These are phyloP conservation scores for Periconia digitata DNA, from an alignment of 2,329 filamentous ascomycete species.

Conservation along the genomic window DNA sequence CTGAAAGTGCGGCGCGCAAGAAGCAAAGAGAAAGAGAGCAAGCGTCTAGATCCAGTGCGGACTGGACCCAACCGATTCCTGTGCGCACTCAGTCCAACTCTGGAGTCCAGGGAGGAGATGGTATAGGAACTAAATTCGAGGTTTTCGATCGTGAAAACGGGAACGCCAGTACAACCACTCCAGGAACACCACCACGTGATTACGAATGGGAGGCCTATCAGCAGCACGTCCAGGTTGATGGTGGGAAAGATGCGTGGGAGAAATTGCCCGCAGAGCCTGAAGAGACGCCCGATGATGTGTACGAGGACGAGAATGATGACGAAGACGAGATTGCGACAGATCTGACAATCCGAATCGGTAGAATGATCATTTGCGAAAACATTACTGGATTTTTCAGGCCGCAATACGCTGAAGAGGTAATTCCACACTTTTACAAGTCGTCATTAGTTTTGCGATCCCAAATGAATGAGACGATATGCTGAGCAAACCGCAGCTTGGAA, in stretches of 20 bases:
- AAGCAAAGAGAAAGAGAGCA: constrained; percentile 37
- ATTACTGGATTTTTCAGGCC: constrained; percentile 42
- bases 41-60: constrained; percentile 31
- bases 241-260: constrained; percentile 40
- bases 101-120: neutral
- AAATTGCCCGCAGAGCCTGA: constrained; percentile 39
- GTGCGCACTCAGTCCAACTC: constrained; percentile 27
- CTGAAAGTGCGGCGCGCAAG: constrained; percentile 41
- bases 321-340: constrained; percentile 43
- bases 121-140: constrained; percentile 14
- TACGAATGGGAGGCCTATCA: constrained; percentile 45
- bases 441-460: neutral
- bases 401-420: constrained; percentile 45
- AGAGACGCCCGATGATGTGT: constrained; percentile 41
- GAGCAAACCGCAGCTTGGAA: constrained; percentile 36
- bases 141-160: constrained; percentile 25
- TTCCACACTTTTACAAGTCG: constrained; percentile 16
- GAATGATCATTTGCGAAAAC: constrained; percentile 45
- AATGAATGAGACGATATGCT: neutral
- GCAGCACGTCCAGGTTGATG: constrained; percentile 41
- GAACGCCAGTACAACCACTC: constrained; percentile 36
- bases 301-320: constrained; percentile 42
- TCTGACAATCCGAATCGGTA: constrained; percentile 41
- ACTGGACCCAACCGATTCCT: constrained; percentile 42
- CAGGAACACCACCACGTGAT: constrained; percentile 40